Conservation (phyloP, 2,329 filamentous ascomycete species). For the Phaeomoniella chlamydospora region DNA sequence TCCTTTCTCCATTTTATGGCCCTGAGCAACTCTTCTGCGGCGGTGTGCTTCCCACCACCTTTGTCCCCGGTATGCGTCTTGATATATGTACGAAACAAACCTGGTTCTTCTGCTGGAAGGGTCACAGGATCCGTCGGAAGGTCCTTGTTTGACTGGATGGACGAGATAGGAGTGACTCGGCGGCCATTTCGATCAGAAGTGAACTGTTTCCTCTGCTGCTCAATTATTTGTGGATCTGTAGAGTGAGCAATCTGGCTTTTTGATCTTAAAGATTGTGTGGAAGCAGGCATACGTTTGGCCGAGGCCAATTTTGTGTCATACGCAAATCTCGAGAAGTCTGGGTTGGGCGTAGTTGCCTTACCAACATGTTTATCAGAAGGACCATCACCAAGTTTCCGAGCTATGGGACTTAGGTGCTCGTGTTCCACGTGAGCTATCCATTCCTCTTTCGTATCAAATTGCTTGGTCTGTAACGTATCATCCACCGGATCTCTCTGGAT, state of each 20-base stretch:
- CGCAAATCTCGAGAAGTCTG: slow-evolving; percentile 7
- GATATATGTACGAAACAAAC: slow-evolving; percentile 25
- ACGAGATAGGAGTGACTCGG: slow-evolving; percentile 30
- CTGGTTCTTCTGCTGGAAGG: slow-evolving; percentile 15
- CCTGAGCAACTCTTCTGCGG: slow-evolving; percentile 27
- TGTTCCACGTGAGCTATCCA: slow-evolving; percentile 38
- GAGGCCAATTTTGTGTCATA: slow-evolving; percentile 3
- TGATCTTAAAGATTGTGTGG: slow-evolving; percentile 5
- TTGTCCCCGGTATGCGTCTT: slow-evolving; percentile 25
- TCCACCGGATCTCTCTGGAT: slow-evolving; percentile 12
- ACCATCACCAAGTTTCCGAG: slow-evolving; percentile 47
- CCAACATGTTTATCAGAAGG: slow-evolving; percentile 39
- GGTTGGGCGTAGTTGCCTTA: slow-evolving; percentile 24
- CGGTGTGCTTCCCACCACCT: slow-evolving; percentile 22
- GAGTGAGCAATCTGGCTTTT: background rate
- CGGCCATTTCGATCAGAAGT: slow-evolving; percentile 18
- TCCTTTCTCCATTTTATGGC: slow-evolving; percentile 35
- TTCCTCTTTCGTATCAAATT: slow-evolving; percentile 22
- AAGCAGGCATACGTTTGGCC: slow-evolving; percentile 8
- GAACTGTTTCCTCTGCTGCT: slow-evolving; percentile 11
- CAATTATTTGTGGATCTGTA: slow-evolving; percentile 10
- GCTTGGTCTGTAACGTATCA: slow-evolving; percentile 9
- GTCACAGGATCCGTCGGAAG: slow-evolving; percentile 16
- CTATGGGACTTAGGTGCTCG: slow-evolving; percentile 36
- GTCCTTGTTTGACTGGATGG: slow-evolving; percentile 6